A percentile compares a stretch with the other conserved stretches of the same genome.
Evolutionary conservation across 2,329 filamentous ascomycete species (phyloP).

Genomic region (Raffaelea albimanens): DNA sequence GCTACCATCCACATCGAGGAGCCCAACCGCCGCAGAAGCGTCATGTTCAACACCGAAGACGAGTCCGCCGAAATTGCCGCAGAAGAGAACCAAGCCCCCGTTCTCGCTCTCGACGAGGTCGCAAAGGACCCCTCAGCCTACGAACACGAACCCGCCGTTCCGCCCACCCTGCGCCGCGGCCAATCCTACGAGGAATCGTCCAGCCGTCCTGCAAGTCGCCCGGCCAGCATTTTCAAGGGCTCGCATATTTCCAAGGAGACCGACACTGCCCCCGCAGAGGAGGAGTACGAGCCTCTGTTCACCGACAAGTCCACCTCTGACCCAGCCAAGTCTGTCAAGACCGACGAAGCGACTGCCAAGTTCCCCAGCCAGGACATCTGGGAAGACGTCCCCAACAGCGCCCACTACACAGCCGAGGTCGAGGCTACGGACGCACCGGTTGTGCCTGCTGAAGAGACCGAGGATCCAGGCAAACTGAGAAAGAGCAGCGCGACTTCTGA

Average conservation of each 20-base stretch:
- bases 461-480: slow-evolving; percentile 12
- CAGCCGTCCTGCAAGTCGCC: slow-evolving; percentile 25
- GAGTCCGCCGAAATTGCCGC: slow-evolving; percentile 34
- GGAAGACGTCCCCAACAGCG: slow-evolving; percentile 88
- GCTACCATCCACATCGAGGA: slow-evolving; percentile 68
- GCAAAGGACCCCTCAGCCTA: slow-evolving; percentile 61
- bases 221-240: slow-evolving; percentile 53
- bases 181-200: slow-evolving; percentile 36
- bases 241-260: slow-evolving; percentile 41
- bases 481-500: slow-evolving; percentile 14
- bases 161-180: slow-evolving; percentile 58
- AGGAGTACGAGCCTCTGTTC: slow-evolving; percentile 93
- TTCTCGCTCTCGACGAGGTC: slow-evolving; percentile 82
- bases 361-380: slow-evolving; percentile 96
- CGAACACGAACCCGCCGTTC: slow-evolving; percentile 69
- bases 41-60: slow-evolving; percentile 31
- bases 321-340: slow-evolving; percentile 29
- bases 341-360: slow-evolving; percentile 49
- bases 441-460: slow-evolving; percentile 16
- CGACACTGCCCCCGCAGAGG: slow-evolving; percentile 70
- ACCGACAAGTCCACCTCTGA: slow-evolving; percentile 22
- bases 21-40: slow-evolving; percentile 36
- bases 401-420: slow-evolving; percentile 71
- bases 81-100: slow-evolving; percentile 63
- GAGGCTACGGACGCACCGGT: slow-evolving; percentile 60